Evolutionary conservation across 2,329 filamentous ascomycete genomes (phyloP), one percentile per base, ranked within the genome.

Genomic region (Calonectria pauciramosa): DNA sequence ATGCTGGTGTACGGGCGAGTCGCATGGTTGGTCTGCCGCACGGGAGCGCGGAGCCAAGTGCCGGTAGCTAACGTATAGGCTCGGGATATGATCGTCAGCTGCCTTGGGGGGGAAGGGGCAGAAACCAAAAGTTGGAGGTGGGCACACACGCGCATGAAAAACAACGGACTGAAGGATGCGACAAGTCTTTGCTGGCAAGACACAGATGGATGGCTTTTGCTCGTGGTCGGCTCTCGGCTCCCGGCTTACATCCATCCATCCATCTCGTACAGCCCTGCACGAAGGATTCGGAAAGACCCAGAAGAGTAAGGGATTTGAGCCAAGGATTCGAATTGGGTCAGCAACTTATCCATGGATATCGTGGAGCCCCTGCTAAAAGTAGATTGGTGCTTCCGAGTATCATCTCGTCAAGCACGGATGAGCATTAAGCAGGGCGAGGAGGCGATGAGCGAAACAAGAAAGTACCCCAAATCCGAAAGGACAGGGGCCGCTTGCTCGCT

Each of bases 11-110:
- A 36, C 5, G n/a, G 38, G n/a, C 56, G n/a, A 41, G n/a, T 63
- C 36, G 56, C 23, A 18, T 63, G 34, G 34, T 28, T 18, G 36
- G 56, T 20, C 11, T 60, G 56, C 56, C 16, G 34, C 56, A 18
- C 56, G 56, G 56, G n/a, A 60, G 34, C 20, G 16, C 56, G 56
- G 56, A 28, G 34, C 56, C 56, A 63, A 63, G 56, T 63, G 56
- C 56, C 56, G 56, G 56, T 16, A 63, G 34, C 36, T 38, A 63
- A 28, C 26, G 56, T 14, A 18, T 23, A 11, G 9, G 54, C 54
- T 36, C 11, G n/a, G 20, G 54, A 13, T 23, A 18, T 63, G 56
- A 63, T 63, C 56, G 36, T 41, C 56, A 63, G 56, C 36, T 41
- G 56, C 34, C n/a, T 26, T 28, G n/a, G 56, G 26, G n/a, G 34